Conservation (phyloP, 306 rosid species). For the Pueraria montana region DNA sequence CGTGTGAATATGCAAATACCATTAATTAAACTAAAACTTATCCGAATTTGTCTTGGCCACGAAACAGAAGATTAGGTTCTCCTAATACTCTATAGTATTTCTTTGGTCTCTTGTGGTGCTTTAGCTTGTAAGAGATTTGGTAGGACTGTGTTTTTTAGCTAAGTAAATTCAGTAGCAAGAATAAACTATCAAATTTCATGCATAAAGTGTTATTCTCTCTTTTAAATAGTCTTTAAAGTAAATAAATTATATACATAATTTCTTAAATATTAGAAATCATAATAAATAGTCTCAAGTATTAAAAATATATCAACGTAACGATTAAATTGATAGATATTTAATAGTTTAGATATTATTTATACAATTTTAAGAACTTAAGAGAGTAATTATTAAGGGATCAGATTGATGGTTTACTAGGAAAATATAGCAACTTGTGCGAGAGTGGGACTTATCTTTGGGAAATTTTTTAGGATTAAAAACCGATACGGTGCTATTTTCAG, state of each 20-base stretch:
- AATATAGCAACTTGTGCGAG: background rate
- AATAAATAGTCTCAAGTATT: no score
- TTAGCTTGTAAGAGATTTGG: background rate
- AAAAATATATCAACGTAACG: no score
- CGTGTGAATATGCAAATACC: slow-evolving; percentile 24
- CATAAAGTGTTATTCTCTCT: no score
- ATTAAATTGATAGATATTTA: no score
- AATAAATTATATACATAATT: no score
- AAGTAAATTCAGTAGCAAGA: background rate
- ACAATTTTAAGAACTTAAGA: no score
- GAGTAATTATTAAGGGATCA: no score
- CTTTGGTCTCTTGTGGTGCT: background rate
- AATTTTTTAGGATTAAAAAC: background rate
- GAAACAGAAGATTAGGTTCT: slow-evolving; percentile 19
- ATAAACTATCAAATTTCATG: no score
- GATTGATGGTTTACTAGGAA: background rate
- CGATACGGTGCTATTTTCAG: background rate
- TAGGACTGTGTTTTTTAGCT: background rate
- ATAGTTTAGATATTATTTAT: no score
- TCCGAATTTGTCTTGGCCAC: slow-evolving; percentile 19
- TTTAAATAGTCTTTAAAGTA: no score
- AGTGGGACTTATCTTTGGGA: slow-evolving; percentile 1
- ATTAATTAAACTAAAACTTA: background rate
- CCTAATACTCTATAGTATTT: background rate
- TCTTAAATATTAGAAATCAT: no score